A percentile compares a stretch with the other conserved stretches of the same genome.
Evolutionary conservation across 108 stramenopile species (phyloP).

Genomic region (Heterococcus sp.): DNA sequence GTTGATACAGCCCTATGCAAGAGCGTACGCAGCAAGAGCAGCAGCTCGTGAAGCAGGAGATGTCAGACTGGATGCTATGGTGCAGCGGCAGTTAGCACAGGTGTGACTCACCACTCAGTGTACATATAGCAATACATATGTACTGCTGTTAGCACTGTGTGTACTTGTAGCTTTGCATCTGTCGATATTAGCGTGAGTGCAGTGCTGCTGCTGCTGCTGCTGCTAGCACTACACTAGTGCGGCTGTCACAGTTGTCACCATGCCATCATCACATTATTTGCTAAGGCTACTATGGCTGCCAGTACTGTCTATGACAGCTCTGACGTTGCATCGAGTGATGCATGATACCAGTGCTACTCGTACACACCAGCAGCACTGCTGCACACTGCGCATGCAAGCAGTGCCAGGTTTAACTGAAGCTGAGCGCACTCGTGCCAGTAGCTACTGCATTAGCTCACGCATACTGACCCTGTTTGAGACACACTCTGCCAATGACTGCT

Average conservation of each 20-base stretch:
- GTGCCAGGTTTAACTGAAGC: background rate
- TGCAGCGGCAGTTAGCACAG: background rate
- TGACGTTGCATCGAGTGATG: no score
- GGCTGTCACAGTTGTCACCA: background rate
- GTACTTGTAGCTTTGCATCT: background rate
- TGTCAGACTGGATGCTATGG: background rate
- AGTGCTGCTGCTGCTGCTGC: background rate
- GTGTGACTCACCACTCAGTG: background rate
- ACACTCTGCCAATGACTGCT: no score
- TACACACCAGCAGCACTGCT: no score
- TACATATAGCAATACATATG: background rate
- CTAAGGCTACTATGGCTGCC: background rate
- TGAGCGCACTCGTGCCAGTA: background rate
- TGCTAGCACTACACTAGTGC: background rate
- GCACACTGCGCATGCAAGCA: background rate
- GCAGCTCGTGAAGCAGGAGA: background rate
- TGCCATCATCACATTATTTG: background rate
- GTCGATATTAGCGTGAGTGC: background rate
- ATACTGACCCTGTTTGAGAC: background rate
- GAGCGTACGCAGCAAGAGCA: background rate
- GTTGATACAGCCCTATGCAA: background rate
- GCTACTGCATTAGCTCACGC: background rate
- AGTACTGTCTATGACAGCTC: no score
- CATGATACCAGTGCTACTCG: background rate
- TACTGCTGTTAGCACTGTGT: background rate